A percentile compares a stretch with the other conserved stretches of the same genome.
Evolutionary conservation across 2,329 filamentous ascomycete species (phyloP).

Genomic region (Dissoconium aciculare): DNA sequence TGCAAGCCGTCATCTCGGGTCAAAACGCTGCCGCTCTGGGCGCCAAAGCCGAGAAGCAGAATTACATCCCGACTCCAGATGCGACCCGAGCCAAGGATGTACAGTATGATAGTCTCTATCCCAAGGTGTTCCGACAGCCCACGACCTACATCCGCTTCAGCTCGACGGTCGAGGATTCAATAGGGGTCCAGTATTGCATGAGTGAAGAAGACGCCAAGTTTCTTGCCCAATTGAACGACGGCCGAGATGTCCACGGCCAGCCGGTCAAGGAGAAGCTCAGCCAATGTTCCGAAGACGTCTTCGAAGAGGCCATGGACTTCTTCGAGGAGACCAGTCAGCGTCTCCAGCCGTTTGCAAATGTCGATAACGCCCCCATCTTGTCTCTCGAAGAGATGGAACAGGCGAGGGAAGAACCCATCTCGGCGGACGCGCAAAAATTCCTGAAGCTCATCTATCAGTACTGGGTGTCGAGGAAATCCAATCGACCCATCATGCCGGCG

Average conservation of each 20-base stretch:
- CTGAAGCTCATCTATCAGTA: slow-evolving; percentile 76
- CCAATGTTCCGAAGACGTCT: slow-evolving; percentile 75
- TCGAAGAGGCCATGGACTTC: slow-evolving; percentile 86
- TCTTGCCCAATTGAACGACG: slow-evolving; percentile 70
- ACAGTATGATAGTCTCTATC: slow-evolving; percentile 82
- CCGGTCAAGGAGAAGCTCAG: slow-evolving; percentile 25
- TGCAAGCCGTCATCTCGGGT: slow-evolving; percentile 67
- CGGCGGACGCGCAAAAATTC: slow-evolving; percentile 40
- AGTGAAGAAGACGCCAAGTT: slow-evolving; percentile 77
- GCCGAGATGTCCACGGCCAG: slow-evolving; percentile 38
- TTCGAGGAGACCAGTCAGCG: slow-evolving; percentile 76
- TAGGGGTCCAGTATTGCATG: slow-evolving; percentile 87
- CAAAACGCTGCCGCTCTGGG: slow-evolving; percentile 39
- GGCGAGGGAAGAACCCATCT: slow-evolving; percentile 43
- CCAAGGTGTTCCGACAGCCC: slow-evolving; percentile 63
- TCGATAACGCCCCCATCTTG: slow-evolving; percentile 73
- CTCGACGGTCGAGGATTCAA: slow-evolving; percentile 91
- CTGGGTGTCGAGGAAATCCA: slow-evolving; percentile 62
- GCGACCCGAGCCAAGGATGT: slow-evolving; percentile 44
- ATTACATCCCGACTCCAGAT: slow-evolving; percentile 54
- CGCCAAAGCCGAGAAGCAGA: slow-evolving; percentile 43
- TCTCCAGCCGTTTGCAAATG: slow-evolving; percentile 74
- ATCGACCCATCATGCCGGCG: slow-evolving; percentile 57
- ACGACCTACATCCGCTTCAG: slow-evolving; percentile 95
- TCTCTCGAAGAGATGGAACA: slow-evolving; percentile 44